Base-by-base conservation (phyloP, 1,284 basidiomycete species). In the Neolentinus lepideus region DNA sequence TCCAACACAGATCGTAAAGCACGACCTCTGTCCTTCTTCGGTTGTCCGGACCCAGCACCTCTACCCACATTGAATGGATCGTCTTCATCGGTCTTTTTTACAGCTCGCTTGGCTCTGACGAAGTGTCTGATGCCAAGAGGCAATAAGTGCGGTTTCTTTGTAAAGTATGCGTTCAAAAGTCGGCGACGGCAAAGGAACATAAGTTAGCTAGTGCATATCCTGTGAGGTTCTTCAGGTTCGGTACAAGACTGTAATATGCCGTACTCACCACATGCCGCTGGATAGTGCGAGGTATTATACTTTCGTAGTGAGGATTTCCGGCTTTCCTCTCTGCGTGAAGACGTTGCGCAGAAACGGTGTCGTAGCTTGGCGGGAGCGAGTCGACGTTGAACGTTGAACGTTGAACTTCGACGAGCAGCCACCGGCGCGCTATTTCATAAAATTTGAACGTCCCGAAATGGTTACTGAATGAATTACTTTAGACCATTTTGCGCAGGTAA, bases 131-230 rank as follows among this genome's bases (percentile, higher is more conserved):
- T 16, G 19, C 19, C 16, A 64, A 54, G 59, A 59, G 60, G 59
- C 33, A 56, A 29, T 56, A 57, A 58, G 54, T 53, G 62, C 62
- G 56, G 57, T 65, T 68, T 57, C 38, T 43, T 16, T 6, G 64
- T 60, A 60, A 68, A 61, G 66, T 69, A 68, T 64, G 69, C 68
- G 71, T 65, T 69, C 60, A 68, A 65, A 59, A 73, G 65, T 67
- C 76, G 61, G 59, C 54, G 66, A 67, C 69, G 75, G 67, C 79
- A 79, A 76, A 76, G 70, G 67, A 73, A 80, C 78, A 81, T 81
- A 79, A 74, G 78, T 80, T 73, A 81, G 69, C 78, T 81, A 57
- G 19, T 38, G 6, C 12, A 55, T 14, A 24, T 31, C 8, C 2
- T 12, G 46, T 25, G 16, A 31, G 29, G 12, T 31, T 31, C 6